These are phyloP conservation scores for Lactarius hatsudake DNA, from an alignment of 768 basidiomycete species.

Conservation along the genomic window DNA sequence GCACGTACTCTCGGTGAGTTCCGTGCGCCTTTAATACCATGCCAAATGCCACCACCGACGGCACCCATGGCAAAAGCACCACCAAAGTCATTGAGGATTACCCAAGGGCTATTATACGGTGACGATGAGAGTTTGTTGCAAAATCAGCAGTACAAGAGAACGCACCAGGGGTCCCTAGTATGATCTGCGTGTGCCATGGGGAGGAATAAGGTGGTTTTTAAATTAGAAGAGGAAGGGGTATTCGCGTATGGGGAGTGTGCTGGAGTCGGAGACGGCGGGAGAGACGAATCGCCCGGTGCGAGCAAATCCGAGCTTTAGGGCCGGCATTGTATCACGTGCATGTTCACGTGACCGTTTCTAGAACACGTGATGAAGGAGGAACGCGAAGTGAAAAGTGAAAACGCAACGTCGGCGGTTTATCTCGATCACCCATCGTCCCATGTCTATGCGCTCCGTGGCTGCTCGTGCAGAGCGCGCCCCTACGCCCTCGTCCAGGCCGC, in stretches of 20 bases:
- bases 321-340: slow-evolving; percentile 9
- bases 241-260: slow-evolving; percentile 7
- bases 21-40: slow-evolving; percentile 95
- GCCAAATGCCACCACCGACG: slow-evolving; percentile 97
- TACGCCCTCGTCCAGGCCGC: slow-evolving; percentile 30
- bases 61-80: slow-evolving; percentile 98
- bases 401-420: background rate
- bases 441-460: slow-evolving; percentile 11
- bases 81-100: slow-evolving; percentile 96
- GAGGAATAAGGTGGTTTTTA: slow-evolving; percentile 10
- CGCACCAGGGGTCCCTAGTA: slow-evolving; percentile 88
- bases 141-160: background rate
- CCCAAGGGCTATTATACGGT: slow-evolving; percentile 77
- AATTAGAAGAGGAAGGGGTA: slow-evolving; percentile 23
- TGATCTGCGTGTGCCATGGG: slow-evolving; percentile 88
- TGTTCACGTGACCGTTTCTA: background rate
- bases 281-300: background rate
- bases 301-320: slow-evolving; percentile 18
- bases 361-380: slow-evolving; percentile 10
- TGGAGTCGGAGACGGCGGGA: slow-evolving; percentile 14
- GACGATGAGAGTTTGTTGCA: slow-evolving; percentile 11
- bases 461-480: slow-evolving; percentile 21
- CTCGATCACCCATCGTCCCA: slow-evolving; percentile 16
- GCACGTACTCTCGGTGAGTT: slow-evolving; percentile 86
- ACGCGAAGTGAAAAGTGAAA: slow-evolving; percentile 15